A percentile compares a stretch with the other conserved stretches of the same genome.
Evolutionary conservation across 2,329 filamentous ascomycete species (phyloP).

Genomic region (Aspergillus flavus): DNA sequence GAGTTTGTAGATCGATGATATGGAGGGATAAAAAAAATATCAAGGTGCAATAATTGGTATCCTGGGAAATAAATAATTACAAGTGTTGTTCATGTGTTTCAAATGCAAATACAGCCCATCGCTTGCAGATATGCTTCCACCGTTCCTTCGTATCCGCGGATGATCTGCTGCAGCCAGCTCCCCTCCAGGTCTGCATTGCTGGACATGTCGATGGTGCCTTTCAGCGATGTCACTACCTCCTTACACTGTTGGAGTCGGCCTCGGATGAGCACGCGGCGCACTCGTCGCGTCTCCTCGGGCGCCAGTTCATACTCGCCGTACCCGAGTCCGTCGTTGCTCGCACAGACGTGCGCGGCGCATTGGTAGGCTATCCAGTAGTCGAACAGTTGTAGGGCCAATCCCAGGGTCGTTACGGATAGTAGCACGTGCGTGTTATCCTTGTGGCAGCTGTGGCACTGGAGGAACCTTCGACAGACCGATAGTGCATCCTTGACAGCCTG

Average conservation of each 20-base stretch:
- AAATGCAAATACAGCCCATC: constrained; percentile 31
- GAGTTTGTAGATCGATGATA: background rate
- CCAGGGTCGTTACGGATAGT: constrained; percentile 33
- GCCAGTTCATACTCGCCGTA: constrained; percentile 37
- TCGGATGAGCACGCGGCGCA: constrained; percentile 32
- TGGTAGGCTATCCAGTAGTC: constrained; percentile 35
- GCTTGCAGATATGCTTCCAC: constrained; percentile 32
- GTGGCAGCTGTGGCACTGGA: constrained; percentile 33
- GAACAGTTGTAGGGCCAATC: constrained; percentile 33
- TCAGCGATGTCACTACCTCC: constrained; percentile 28
- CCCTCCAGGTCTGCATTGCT: constrained; percentile 14
- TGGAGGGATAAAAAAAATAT: background rate
- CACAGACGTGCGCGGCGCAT: constrained; percentile 7
- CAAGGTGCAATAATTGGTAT: background rate
- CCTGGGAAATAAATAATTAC: background rate
- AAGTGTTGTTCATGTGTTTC: constrained; percentile 8
- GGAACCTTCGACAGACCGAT: constrained; percentile 30
- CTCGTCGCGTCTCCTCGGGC: constrained; percentile 30
- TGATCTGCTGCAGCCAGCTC: constrained; percentile 30
- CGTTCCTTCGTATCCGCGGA: constrained; percentile 32
- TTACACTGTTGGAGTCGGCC: constrained; percentile 31
- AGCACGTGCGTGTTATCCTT: constrained; percentile 35
- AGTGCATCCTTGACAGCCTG: constrained; percentile 35
- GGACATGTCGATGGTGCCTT: constrained; percentile 19
- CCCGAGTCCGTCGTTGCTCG: constrained; percentile 14